Evolutionary conservation across 2,329 filamentous ascomycete species (phyloP).

Genomic region (Hymenoscyphus occultus): DNA sequence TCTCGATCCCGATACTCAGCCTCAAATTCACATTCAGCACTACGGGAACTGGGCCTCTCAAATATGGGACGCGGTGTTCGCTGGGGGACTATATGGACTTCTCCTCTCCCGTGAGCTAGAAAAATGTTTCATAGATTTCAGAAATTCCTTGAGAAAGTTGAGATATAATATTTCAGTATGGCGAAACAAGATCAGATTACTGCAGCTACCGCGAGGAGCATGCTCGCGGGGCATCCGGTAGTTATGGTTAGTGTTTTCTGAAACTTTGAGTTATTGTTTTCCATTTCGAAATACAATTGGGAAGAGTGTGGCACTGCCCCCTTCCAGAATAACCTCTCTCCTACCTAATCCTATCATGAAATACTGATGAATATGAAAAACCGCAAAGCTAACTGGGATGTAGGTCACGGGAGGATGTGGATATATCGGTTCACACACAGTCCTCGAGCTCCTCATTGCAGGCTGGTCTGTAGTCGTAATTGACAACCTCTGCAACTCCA

Average conservation of each 20-base stretch:
- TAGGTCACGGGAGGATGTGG: slow-evolving; percentile 40
- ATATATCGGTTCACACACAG: slow-evolving; percentile 49
- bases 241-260: not conserved
- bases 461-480: slow-evolving; percentile 45
- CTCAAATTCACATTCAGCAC: too few species aligned
- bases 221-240: not conserved
- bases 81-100: too few species aligned
- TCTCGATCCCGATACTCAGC: too few species aligned
- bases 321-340: not conserved
- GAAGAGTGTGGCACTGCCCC: too few species aligned
- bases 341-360: not conserved
- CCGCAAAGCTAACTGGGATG: not conserved
- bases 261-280: not conserved
- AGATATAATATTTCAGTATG: not conserved
- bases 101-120: too few species aligned
- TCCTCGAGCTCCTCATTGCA: slow-evolving; percentile 46
- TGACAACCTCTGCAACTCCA: slow-evolving; percentile 39
- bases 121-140: too few species aligned
- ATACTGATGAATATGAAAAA: not conserved
- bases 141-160: not conserved
- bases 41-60: too few species aligned
- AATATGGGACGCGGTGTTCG: too few species aligned
- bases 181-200: not conserved
- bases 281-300: not conserved
- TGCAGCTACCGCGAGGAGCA: not conserved